Percentiles rank a stretch among this genome's conserved stretches.
Evolutionary conservation across 257 asterid species (phyloP).

Genomic region (Solanum medicagineum): DNA sequence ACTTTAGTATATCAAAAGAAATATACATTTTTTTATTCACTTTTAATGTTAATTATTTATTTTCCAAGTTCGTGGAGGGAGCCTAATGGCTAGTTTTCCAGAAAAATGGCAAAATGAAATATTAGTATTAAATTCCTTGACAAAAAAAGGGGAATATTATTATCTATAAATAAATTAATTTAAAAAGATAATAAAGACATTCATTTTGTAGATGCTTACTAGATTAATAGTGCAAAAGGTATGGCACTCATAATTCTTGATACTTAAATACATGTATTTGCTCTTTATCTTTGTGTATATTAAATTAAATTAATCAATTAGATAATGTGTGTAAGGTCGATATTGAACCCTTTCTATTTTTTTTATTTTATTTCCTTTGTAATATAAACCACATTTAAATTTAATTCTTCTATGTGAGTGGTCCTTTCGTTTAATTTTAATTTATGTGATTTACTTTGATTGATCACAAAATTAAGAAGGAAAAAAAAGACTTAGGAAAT

Average conservation of each 20-base stretch:
- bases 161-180: neutral
- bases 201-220: neutral
- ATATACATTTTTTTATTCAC: too few relatives aligned
- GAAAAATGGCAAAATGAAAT: neutral
- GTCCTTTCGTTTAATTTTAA: neutral
- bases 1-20: too few relatives aligned
- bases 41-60: too few relatives aligned
- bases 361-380: neutral
- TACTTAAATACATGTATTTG: neutral
- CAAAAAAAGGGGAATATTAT: neutral
- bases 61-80: neutral
- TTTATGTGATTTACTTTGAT: neutral
- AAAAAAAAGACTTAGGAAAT: neutral
- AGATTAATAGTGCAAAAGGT: neutral
- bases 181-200: neutral
- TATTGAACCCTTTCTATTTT: neutral
- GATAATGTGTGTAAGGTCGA: neutral
- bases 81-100: neutral
- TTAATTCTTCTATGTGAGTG: neutral
- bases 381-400: neutral
- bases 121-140: neutral
- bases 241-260: neutral
- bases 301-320: neutral
- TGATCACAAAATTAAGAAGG: neutral
- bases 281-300: neutral